phyloP scores from a whole-genome alignment of 2,329 filamentous ascomycete genomes.

The Domatiomyces catenatus region DNA sequence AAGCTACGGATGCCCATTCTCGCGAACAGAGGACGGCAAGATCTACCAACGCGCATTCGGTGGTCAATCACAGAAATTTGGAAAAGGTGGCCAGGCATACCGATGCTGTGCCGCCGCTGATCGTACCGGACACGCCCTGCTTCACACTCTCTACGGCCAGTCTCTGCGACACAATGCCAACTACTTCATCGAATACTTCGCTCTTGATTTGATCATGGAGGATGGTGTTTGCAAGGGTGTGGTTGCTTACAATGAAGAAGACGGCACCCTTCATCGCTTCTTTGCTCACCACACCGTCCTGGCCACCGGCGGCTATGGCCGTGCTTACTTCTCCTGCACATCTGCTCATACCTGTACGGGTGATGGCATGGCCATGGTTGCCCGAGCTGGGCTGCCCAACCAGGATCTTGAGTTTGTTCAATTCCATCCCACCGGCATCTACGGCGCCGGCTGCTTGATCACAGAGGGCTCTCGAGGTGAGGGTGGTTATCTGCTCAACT shows the following conservation, averaged over 20 bases:
- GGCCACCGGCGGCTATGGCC: slow-evolving; percentile 92
- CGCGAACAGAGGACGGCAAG: slow-evolving; percentile 82
- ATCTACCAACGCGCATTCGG: slow-evolving; percentile 99
- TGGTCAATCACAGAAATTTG: slow-evolving; percentile 87
- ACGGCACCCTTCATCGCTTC: slow-evolving; percentile 94
- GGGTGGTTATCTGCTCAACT: slow-evolving; percentile 94
- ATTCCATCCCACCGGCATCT: slow-evolving; percentile 98
- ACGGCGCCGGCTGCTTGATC: slow-evolving; percentile 93
- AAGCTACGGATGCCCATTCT: slow-evolving; percentile 92
- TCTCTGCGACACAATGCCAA: slow-evolving; percentile 95
- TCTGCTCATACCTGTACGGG: slow-evolving; percentile 97
- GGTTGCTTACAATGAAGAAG: slow-evolving; percentile 95
- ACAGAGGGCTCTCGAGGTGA: slow-evolving; percentile 96
- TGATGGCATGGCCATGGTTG: slow-evolving; percentile 99
- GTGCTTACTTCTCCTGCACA: slow-evolving; percentile 96
- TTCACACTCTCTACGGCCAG: slow-evolving; percentile 97
- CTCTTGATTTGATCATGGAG: slow-evolving; percentile 92
- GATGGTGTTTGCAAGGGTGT: slow-evolving; percentile 93
- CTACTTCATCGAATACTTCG: slow-evolving; percentile 99
- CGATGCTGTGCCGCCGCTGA: slow-evolving; percentile 92
- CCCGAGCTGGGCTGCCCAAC: slow-evolving; percentile 91
- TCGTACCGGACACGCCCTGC: slow-evolving; percentile 88
- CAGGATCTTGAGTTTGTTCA: slow-evolving; percentile 99
- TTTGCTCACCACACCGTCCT: slow-evolving; percentile 91
- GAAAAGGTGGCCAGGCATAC: slow-evolving; percentile 96